Conservation (phyloP, 2,329 filamentous ascomycete genomes). For the Sarocladium brachiariae region DNA sequence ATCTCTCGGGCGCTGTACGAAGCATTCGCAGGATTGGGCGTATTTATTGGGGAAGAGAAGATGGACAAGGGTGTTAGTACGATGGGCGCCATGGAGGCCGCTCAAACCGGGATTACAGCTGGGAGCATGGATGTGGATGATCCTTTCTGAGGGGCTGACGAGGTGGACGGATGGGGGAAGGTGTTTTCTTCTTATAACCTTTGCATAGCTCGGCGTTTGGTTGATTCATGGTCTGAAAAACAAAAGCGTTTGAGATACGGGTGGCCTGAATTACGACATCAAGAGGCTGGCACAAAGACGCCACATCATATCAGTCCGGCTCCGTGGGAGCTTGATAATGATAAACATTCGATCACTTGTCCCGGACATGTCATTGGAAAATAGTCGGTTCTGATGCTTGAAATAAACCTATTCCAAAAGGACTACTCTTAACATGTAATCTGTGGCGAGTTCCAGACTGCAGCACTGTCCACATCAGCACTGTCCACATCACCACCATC, state of each 20-base stretch:
- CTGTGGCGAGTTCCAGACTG: too few relatives aligned
- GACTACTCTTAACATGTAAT: too few relatives aligned
- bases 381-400: too few relatives aligned
- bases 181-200: not conserved
- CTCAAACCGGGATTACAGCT: slow-evolving; percentile 22
- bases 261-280: not conserved
- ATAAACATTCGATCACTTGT: too few relatives aligned
- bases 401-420: slow-evolving; percentile 3
- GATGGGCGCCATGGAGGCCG: slow-evolving; percentile 28
- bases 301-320: too few relatives aligned
- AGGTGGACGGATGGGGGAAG: too few relatives aligned
- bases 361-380: too few relatives aligned
- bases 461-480: not conserved
- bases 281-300: not conserved
- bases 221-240: slow-evolving; percentile 8
- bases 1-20: slow-evolving; percentile 76
- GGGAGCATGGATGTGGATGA: slow-evolving; percentile 44
- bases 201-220: slow-evolving; percentile 7
- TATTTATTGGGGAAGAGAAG: slow-evolving; percentile 79
- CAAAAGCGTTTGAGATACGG: slow-evolving; percentile 8
- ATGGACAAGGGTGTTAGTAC: slow-evolving; percentile 28
- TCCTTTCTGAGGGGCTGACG: slow-evolving; percentile 27
- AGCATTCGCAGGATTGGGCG: slow-evolving; percentile 81
- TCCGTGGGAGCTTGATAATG: too few relatives aligned
- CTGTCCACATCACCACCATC: not conserved